Percentiles rank a stretch among this genome's conserved stretches.
These are phyloP conservation scores for Ogataea methanolica DNA, from an alignment of 805 yeast species.

Conservation along the genomic window DNA sequence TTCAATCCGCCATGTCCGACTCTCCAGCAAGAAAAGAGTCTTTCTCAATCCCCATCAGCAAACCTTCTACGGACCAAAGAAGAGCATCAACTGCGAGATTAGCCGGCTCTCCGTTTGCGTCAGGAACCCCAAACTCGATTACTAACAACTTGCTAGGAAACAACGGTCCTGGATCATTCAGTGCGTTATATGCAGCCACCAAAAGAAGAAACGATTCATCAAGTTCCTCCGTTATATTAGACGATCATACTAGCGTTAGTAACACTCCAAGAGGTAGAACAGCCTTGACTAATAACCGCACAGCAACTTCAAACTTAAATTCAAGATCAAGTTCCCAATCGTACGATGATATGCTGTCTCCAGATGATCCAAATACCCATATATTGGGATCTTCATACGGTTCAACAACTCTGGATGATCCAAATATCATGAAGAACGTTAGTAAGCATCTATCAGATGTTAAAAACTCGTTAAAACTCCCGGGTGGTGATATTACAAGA, in stretches of 20 bases:
- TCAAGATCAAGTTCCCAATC: constrained; percentile 3
- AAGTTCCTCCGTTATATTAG: constrained; percentile 21
- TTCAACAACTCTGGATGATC: background rate
- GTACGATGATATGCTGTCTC: background rate
- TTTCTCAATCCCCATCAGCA: constrained; percentile 7
- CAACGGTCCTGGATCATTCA: too few species aligned
- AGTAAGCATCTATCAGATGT: constrained; percentile 15
- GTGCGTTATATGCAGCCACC: constrained; percentile 1
- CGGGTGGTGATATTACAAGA: constrained; percentile 50
- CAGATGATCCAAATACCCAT: constrained; percentile 2
- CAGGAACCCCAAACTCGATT: constrained; percentile 6
- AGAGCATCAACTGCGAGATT: constrained; percentile 32
- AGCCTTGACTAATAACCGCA: background rate
- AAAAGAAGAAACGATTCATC: constrained; percentile 18
- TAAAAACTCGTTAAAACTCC: constrained; percentile 32
- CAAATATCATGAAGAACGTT: background rate
- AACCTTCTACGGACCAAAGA: constrained; percentile 16
- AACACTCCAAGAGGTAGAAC: constrained; percentile 5
- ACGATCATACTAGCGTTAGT: constrained; percentile 6
- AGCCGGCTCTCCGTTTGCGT: constrained; percentile 25
- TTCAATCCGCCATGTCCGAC: constrained; percentile 6
- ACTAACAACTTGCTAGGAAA: background rate
- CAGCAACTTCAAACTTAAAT: background rate
- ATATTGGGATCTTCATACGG: too few species aligned
- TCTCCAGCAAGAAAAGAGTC: constrained; percentile 9